Evolutionary conservation across 768 basidiomycete species (phyloP).

Genomic region (Hygrophorus russula): DNA sequence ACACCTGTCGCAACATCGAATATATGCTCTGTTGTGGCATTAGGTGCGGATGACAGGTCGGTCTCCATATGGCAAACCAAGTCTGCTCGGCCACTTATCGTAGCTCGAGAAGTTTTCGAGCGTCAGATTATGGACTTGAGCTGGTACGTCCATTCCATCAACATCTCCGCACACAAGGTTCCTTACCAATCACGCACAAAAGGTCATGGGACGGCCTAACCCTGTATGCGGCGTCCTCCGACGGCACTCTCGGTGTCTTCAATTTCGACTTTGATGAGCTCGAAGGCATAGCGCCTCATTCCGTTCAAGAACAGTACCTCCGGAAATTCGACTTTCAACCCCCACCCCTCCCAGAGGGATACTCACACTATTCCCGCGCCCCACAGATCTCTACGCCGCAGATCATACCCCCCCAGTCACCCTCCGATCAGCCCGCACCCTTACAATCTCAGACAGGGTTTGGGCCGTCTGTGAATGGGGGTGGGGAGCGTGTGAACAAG

Average conservation of each 20-base stretch:
- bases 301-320: conserved; percentile 69
- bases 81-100: conserved; percentile 80
- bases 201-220: conserved; percentile 93
- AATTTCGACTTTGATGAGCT: conserved; percentile 72
- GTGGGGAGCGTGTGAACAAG: conserved; percentile 55
- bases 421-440: conserved; percentile 19
- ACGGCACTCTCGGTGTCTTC: conserved; percentile 88
- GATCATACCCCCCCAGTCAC: conserved; percentile 42
- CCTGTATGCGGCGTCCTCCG: conserved; percentile 90
- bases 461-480: conserved; percentile 24
- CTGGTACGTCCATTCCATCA: conserved; percentile 48
- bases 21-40: conserved; percentile 84
- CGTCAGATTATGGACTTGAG: conserved; percentile 91
- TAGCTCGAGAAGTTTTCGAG: conserved; percentile 90
- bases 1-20: conserved; percentile 65
- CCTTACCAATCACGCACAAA: not conserved
- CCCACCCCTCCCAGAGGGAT: conserved; percentile 60
- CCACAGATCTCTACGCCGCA: conserved; percentile 7
- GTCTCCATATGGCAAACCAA: conserved; percentile 97
- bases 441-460: conserved; percentile 31
- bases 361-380: conserved; percentile 36
- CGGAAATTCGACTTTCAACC: conserved; percentile 68
- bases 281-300: conserved; percentile 67
- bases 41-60: conserved; percentile 88
- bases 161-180: no score